These are phyloP conservation scores for Fusarium tjaetaba DNA, from an alignment of 2,329 filamentous ascomycete species.

Conservation along the genomic window DNA sequence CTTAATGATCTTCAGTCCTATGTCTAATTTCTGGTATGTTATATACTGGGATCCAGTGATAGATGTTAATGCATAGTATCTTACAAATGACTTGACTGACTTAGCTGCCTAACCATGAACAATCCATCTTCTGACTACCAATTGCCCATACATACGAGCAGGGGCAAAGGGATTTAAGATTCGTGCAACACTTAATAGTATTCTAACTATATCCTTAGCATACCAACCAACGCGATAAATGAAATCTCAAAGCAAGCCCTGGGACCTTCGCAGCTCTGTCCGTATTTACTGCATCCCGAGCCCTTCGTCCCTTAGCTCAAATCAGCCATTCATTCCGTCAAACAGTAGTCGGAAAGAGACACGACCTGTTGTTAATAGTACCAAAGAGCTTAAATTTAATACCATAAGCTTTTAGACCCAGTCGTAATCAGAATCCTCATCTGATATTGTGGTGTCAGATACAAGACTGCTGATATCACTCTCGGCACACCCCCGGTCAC, in stretches of 20 bases:
- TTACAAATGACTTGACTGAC: neutral
- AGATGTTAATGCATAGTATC: too few relatives aligned
- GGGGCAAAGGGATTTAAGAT: neutral
- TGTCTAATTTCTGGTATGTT: neutral
- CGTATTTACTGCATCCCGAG: neutral
- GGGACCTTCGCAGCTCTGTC: accelerated
- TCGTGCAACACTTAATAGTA: neutral
- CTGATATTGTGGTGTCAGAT: neutral
- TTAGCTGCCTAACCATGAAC: neutral
- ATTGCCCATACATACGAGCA: neutral
- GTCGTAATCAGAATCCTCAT: neutral
- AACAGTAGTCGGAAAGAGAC: neutral
- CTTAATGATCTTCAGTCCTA: neutral
- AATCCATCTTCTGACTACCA: neutral
- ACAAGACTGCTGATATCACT: neutral
- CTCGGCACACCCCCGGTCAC: neutral
- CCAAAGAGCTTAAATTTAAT: accelerated
- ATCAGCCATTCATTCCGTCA: accelerated
- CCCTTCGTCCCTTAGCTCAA: accelerated
- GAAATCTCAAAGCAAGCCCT: neutral
- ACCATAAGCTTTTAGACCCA: neutral
- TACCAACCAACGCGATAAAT: neutral
- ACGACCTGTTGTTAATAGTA: accelerated
- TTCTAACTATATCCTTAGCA: neutral
- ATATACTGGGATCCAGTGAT: neutral